Percentiles rank a stretch among this genome's conserved stretches.
Evolutionary conservation across 495 filamentous ascomycete genomes (phyloP).

Genomic region (Trichoderma virens): DNA sequence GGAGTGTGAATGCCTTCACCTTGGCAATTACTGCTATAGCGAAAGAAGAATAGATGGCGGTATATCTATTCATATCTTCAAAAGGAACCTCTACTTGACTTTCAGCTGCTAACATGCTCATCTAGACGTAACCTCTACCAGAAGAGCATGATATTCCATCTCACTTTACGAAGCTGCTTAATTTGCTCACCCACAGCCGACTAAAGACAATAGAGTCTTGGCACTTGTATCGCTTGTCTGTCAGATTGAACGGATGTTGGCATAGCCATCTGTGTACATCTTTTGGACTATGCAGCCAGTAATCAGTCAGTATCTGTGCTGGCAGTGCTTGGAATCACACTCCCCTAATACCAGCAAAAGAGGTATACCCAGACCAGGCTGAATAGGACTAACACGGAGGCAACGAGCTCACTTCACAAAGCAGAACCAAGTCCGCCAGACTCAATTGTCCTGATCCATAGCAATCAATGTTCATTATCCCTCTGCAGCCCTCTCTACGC

Average conservation of each 20-base stretch:
- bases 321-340: neutral
- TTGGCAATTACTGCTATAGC: too few species aligned
- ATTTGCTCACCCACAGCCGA: neutral
- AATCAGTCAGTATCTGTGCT: neutral
- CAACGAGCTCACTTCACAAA: neutral
- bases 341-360: neutral
- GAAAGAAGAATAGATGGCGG: too few species aligned
- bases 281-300: neutral
- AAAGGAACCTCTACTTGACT: neutral
- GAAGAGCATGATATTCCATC: neutral
- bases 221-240: too few species aligned
- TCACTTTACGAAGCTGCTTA: neutral
- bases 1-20: too few species aligned
- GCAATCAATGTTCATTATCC: neutral
- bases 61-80: neutral
- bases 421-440: neutral
- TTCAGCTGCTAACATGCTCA: neutral
- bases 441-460: neutral
- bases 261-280: neutral
- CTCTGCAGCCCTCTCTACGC: neutral
- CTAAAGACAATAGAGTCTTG: neutral
- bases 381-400: neutral
- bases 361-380: neutral
- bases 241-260: too few species aligned
- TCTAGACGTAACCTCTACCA: neutral